Conservation (phyloP, 1,139 yeast species). For the Meyerozyma elateridarum region DNA sequence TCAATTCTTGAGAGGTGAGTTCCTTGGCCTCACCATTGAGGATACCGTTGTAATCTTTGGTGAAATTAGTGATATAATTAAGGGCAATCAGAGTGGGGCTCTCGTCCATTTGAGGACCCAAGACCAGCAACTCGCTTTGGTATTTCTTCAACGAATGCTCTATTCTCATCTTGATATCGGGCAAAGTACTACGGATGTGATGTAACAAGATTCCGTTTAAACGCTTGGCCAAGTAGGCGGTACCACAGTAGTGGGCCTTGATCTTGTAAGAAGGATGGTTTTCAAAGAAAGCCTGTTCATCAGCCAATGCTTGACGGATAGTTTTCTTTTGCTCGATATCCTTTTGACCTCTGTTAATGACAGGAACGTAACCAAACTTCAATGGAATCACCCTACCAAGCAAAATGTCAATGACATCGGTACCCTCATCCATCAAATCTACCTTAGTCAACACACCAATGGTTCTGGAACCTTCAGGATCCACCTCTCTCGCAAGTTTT, state of each 20-base stretch:
- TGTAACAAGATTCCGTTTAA: slow-evolving; percentile 84
- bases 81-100: slow-evolving; percentile 87
- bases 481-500: slow-evolving; percentile 94
- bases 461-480: slow-evolving; percentile 94
- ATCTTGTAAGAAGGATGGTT: slow-evolving; percentile 73
- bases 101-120: slow-evolving; percentile 86
- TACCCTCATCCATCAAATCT: slow-evolving; percentile 96
- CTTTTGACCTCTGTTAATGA: slow-evolving; percentile 94
- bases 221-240: slow-evolving; percentile 92
- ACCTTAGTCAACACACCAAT: slow-evolving; percentile 97
- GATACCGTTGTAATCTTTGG: slow-evolving; percentile 88
- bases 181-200: slow-evolving; percentile 90
- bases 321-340: slow-evolving; percentile 87
- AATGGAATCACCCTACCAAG: slow-evolving; percentile 96
- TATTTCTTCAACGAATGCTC: slow-evolving; percentile 79
- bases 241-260: slow-evolving; percentile 90
- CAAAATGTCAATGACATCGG: slow-evolving; percentile 95
- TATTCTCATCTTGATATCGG: slow-evolving; percentile 89
- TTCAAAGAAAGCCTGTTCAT: slow-evolving; percentile 75
- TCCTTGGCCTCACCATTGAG: slow-evolving; percentile 93
- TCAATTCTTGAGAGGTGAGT: slow-evolving; percentile 75
- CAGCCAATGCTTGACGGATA: slow-evolving; percentile 80
- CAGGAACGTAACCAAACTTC: slow-evolving; percentile 95
- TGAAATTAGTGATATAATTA: slow-evolving; percentile 85
- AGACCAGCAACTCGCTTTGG: slow-evolving; percentile 66